phyloP scores from a whole-genome alignment of 495 filamentous ascomycete species.

The Filosporella fistucella region DNA sequence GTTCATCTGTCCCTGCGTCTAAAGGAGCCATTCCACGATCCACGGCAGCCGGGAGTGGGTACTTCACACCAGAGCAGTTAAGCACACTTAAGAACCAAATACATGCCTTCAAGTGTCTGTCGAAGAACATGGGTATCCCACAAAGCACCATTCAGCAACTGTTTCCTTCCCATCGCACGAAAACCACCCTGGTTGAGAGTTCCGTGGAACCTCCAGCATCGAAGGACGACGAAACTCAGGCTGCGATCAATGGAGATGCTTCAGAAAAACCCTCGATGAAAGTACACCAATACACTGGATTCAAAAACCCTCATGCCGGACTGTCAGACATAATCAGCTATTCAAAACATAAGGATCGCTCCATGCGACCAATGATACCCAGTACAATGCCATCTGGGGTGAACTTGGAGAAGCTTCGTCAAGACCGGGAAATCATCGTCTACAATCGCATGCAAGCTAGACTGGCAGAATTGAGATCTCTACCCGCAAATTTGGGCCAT shows the following conservation, averaged over 20 bases:
- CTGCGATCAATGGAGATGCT: conserved; percentile 27
- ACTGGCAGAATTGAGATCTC: conserved; percentile 72
- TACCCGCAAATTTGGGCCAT: conserved; percentile 75
- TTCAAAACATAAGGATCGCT: conserved; percentile 66
- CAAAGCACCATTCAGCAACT: conserved; percentile 68
- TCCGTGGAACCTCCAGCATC: conserved; percentile 46
- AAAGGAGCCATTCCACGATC: conserved; percentile 25
- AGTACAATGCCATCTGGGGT: conserved; percentile 87
- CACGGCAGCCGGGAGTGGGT: conserved; percentile 39
- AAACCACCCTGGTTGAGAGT: conserved; percentile 54
- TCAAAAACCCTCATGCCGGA: conserved; percentile 61
- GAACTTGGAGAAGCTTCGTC: conserved; percentile 72
- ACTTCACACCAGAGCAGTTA: conserved; percentile 69
- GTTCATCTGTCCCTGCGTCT: conserved; percentile 30
- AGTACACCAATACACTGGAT: conserved; percentile 45
- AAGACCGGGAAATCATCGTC: conserved; percentile 80
- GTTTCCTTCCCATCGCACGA: conserved; percentile 63
- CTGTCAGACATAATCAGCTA: conserved; percentile 65
- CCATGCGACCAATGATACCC: conserved; percentile 71
- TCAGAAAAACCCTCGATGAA: conserved; percentile 23
- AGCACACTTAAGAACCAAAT: conserved; percentile 71
- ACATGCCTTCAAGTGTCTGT: conserved; percentile 72
- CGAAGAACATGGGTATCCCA: conserved; percentile 76
- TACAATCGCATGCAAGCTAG: conserved; percentile 85
- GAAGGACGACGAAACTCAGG: conserved; percentile 42